These are phyloP conservation scores for Alternaria alternata DNA, from an alignment of 2,329 filamentous ascomycete species.

Conservation along the genomic window DNA sequence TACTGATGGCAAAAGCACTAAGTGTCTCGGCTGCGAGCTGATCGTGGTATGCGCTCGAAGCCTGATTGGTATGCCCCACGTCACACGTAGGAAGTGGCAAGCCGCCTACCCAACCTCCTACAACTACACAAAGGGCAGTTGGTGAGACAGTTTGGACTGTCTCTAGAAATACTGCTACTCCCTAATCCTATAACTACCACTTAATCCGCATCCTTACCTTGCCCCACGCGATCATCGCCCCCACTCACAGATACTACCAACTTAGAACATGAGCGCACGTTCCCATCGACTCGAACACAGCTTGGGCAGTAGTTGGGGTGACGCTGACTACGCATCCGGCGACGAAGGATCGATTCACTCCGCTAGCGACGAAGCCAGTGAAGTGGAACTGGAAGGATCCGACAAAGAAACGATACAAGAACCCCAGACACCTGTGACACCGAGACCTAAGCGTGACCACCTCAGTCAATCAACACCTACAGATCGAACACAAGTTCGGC, in stretches of 20 bases:
- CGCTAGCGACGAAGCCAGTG: slow-evolving; percentile 34
- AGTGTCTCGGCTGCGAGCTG: slow-evolving; percentile 8
- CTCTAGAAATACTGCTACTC: neutral
- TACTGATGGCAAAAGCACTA: slow-evolving; percentile 4
- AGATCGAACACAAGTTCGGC: slow-evolving; percentile 14
- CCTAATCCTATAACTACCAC: neutral
- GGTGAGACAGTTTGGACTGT: neutral
- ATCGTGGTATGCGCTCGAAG: slow-evolving; percentile 7
- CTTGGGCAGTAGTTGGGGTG: slow-evolving; percentile 48
- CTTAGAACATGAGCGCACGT: slow-evolving; percentile 25
- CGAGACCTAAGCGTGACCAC: slow-evolving; percentile 23
- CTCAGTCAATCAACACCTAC: slow-evolving; percentile 21
- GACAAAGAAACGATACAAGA: slow-evolving; percentile 30
- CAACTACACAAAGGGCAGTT: slow-evolving; percentile 12
- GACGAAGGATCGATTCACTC: slow-evolving; percentile 36
- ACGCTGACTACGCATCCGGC: slow-evolving; percentile 41
- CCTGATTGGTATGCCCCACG: slow-evolving; percentile 42
- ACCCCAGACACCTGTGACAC: slow-evolving; percentile 18
- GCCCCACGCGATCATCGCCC: neutral
- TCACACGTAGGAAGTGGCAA: slow-evolving; percentile 39
- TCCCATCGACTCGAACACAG: slow-evolving; percentile 33
- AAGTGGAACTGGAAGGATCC: slow-evolving; percentile 34
- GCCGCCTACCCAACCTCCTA: slow-evolving; percentile 30
- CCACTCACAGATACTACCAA: neutral
- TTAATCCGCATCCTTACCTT: neutral